Evolutionary conservation across 768 basidiomycete species (phyloP).

Genomic region (Brasilioporus rufonigricans): DNA sequence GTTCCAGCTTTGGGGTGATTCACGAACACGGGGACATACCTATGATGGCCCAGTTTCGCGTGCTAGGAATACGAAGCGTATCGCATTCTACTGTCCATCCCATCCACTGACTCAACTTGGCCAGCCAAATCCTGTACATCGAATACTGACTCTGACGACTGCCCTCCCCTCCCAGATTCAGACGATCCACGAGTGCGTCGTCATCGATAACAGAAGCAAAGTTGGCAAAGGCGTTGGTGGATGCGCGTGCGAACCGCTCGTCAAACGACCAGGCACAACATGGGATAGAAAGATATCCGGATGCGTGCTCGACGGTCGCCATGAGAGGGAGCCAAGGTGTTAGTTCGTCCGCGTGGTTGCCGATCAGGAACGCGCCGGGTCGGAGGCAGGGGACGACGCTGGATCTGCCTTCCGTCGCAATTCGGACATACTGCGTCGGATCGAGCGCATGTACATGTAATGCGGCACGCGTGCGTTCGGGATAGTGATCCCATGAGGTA

Average conservation of each 20-base stretch:
- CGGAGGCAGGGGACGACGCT: constrained; percentile 31
- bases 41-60: constrained; percentile 88
- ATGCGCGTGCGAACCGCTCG: constrained; percentile 53
- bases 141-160: constrained; percentile 69
- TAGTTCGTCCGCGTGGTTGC: constrained; percentile 95
- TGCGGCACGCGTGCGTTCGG: constrained; percentile 52
- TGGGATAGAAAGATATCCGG: constrained; percentile 81
- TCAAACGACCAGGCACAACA: constrained; percentile 91
- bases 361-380: constrained; percentile 73
- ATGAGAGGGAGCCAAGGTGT: constrained; percentile 93
- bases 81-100: constrained; percentile 92
- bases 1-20: not conserved
- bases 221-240: constrained; percentile 32
- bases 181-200: constrained; percentile 36
- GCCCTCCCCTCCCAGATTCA: constrained; percentile 65
- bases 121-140: constrained; percentile 85
- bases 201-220: constrained; percentile 13
- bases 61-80: constrained; percentile 85
- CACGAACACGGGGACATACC: constrained; percentile 47
- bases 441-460: constrained; percentile 73
- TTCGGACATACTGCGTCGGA: constrained; percentile 37
- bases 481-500: constrained; percentile 81
- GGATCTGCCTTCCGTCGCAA: not conserved
- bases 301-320: constrained; percentile 55
- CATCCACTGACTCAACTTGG: constrained; percentile 62